Conservation (phyloP, 208 protist genomes). For the Polymyxa betae region DNA sequence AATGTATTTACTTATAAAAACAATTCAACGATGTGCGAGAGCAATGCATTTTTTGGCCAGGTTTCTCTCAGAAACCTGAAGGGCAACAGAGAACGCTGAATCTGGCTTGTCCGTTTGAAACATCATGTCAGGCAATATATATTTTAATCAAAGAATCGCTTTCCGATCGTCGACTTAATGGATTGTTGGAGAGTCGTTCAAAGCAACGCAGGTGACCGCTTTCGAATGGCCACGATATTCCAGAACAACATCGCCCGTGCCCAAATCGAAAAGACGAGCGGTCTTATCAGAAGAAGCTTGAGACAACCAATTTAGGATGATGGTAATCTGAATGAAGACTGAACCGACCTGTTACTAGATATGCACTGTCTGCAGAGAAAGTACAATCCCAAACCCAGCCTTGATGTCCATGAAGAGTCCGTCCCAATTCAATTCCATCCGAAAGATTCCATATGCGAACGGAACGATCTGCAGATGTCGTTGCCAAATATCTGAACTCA, state of each 20-base stretch:
- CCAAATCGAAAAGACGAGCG: constrained; percentile 81
- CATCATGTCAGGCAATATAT: too few species aligned
- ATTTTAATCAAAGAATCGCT: too few species aligned
- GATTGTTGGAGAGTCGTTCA: constrained; percentile 64
- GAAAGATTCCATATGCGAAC: constrained; percentile 78
- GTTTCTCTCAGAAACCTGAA: too few species aligned
- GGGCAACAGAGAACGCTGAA: too few species aligned
- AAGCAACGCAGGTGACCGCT: constrained; percentile 68
- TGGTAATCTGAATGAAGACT: background rate
- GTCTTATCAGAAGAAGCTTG: constrained; percentile 78
- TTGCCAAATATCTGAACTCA: constrained; percentile 77
- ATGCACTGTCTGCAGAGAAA: constrained; percentile 81
- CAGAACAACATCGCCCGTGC: constrained; percentile 73
- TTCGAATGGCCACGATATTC: constrained; percentile 82
- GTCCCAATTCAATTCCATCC: constrained; percentile 60
- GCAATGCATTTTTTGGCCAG: too few species aligned
- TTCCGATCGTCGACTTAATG: too few species aligned
- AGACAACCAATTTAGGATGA: background rate
- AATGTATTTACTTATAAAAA: too few species aligned
- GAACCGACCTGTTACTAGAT: constrained; percentile 76
- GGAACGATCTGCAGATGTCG: constrained; percentile 79
- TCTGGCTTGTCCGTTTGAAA: too few species aligned
- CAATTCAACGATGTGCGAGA: too few species aligned
- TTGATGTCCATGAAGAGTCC: constrained; percentile 72
- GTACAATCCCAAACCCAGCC: constrained; percentile 86